Evolutionary conservation across 805 yeast genomes (phyloP).

Genomic region (Kuraishia piskuri): DNA sequence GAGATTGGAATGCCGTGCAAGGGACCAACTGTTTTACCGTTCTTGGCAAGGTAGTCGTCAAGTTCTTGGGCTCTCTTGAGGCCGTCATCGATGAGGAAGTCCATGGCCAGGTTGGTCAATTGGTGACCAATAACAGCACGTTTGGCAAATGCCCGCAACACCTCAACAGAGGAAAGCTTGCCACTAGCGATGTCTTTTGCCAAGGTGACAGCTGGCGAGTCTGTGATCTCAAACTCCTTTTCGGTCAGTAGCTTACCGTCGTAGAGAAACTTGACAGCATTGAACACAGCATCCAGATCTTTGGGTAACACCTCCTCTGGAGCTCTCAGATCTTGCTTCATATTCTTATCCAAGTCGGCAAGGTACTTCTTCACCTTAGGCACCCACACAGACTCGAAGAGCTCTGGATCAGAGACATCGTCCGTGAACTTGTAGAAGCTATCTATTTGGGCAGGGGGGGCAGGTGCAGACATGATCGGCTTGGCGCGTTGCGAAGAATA

Average conservation of each 20-base stretch:
- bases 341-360: conserved; percentile 17
- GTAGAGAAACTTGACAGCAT: conserved; percentile 25
- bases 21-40: conserved; percentile 44
- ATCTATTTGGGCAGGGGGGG: conserved; percentile 10
- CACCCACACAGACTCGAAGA: conserved; percentile 30
- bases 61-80: conserved; percentile 37
- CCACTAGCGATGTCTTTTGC: conserved; percentile 28
- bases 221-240: conserved; percentile 36
- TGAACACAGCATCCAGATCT: conserved; percentile 26
- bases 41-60: conserved; percentile 37
- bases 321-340: conserved; percentile 19
- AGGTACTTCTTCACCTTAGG: conserved; percentile 38
- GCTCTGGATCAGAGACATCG: conserved; percentile 26
- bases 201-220: conserved; percentile 24
- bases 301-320: conserved; percentile 23
- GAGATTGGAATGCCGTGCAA: conserved; percentile 60
- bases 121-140: conserved; percentile 42
- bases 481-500: not conserved
- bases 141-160: conserved; percentile 36
- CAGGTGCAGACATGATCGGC: not conserved
- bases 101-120: conserved; percentile 39
- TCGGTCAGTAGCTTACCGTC: conserved; percentile 22
- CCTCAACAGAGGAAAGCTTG: conserved; percentile 30
- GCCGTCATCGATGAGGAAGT: conserved; percentile 39
- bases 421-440: conserved; percentile 20